Conservation (phyloP, 1,139 yeast species). For the Wickerhamomyces sp. region DNA sequence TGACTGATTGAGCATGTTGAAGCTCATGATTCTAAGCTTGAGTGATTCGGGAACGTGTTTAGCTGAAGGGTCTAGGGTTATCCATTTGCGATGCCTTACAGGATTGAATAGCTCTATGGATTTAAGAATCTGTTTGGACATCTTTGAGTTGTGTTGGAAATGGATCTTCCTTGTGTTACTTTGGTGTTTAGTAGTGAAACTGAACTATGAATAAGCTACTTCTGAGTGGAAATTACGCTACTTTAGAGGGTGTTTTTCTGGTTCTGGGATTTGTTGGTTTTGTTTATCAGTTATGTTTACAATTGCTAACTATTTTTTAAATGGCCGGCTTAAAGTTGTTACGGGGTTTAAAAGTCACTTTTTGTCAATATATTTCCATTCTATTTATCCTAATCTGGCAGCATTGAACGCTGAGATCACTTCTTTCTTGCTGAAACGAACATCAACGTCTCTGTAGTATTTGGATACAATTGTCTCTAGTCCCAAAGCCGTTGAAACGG, state of each 20-base stretch:
- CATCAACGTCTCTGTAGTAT: constrained; percentile 37
- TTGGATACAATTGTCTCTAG: constrained; percentile 36
- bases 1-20: constrained; percentile 50
- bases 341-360: too few relatives aligned
- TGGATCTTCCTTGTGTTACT: too few relatives aligned
- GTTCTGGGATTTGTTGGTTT: too few relatives aligned
- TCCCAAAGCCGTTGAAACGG: constrained; percentile 37
- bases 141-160: too few relatives aligned
- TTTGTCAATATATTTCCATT: too few relatives aligned
- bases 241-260: too few relatives aligned
- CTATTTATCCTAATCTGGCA: constrained; percentile 11
- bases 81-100: constrained; percentile 9
- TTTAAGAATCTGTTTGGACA: neutral
- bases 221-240: too few relatives aligned
- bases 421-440: constrained; percentile 39
- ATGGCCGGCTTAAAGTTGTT: too few relatives aligned
- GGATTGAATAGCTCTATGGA: constrained; percentile 4
- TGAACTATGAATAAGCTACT: too few relatives aligned
- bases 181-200: too few relatives aligned
- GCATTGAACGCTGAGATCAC: constrained; percentile 36
- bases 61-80: constrained; percentile 3
- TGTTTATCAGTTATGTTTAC: too few relatives aligned
- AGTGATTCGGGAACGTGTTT: constrained; percentile 2
- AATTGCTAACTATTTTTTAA: too few relatives aligned
- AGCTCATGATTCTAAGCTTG: constrained; percentile 38